These are phyloP conservation scores for Acacia acuminata DNA, from an alignment of 306 rosid genomes.

Conservation along the genomic window DNA sequence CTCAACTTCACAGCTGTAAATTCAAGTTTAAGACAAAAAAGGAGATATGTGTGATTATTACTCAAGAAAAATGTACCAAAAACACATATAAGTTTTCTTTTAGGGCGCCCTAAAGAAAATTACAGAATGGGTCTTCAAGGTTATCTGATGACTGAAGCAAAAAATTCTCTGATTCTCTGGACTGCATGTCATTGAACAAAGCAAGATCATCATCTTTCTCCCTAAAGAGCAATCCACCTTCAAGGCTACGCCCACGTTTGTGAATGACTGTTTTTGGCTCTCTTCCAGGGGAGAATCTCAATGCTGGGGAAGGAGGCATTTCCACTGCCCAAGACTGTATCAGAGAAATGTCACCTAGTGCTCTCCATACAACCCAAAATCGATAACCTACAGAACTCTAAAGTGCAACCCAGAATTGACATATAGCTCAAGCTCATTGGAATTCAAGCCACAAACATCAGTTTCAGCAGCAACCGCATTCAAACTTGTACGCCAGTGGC, in stretches of 20 bases:
- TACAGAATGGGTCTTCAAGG: conserved; percentile 74
- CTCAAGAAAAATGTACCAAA: conserved; percentile 23
- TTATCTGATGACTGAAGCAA: conserved; percentile 75
- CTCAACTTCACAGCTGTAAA: conserved; percentile 66
- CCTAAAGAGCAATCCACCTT: conserved; percentile 55
- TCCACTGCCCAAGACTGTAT: conserved; percentile 34
- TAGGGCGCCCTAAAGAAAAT: conserved; percentile 33
- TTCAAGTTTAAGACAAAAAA: conserved; percentile 28
- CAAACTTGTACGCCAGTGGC: background rate
- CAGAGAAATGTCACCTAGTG: conserved; percentile 32
- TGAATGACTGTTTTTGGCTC: conserved; percentile 56
- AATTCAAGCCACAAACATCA: conserved; percentile 30
- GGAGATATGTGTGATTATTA: conserved; percentile 30
- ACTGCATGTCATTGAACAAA: conserved; percentile 78
- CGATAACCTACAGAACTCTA: conserved; percentile 11
- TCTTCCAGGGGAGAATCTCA: conserved; percentile 74
- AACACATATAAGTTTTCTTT: conserved; percentile 8
- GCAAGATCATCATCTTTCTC: conserved; percentile 84
- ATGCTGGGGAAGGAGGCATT: conserved; percentile 85
- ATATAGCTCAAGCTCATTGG: conserved; percentile 26
- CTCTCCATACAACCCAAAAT: conserved; percentile 39
- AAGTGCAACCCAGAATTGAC: conserved; percentile 30
- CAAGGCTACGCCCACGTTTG: conserved; percentile 78
- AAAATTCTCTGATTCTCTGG: conserved; percentile 64
- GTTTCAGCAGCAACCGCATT: conserved; percentile 25